A percentile compares a stretch with the other conserved stretches of the same genome.
Conservation (phyloP, 2,329 filamentous ascomycete genomes). For the Annulohypoxylon truncatum region DNA sequence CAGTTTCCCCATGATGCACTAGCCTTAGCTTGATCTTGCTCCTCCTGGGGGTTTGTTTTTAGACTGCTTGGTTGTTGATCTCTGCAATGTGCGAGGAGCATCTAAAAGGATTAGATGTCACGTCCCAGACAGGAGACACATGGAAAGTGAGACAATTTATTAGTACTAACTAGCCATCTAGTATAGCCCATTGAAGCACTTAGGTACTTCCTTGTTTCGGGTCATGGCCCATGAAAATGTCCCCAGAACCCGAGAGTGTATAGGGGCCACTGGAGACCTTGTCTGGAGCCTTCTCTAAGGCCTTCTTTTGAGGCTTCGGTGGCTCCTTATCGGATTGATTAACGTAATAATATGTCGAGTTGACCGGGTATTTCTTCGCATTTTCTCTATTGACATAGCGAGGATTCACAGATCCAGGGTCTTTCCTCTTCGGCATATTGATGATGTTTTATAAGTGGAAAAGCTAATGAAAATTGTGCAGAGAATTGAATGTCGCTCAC, state of each 20-base stretch:
- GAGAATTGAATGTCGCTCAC: too few species aligned
- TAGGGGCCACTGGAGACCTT: not conserved
- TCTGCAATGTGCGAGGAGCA: constrained; percentile 9
- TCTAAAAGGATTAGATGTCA: not conserved
- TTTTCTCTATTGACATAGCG: not conserved
- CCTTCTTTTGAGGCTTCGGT: not conserved
- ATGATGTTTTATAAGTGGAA: not conserved
- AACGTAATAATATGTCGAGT: not conserved
- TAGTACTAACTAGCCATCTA: too few species aligned
- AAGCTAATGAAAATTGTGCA: too few species aligned
- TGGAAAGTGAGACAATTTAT: too few species aligned
- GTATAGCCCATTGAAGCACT: not conserved
- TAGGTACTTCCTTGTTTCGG: not conserved
- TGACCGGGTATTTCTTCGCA: not conserved
- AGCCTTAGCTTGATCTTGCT: not conserved
- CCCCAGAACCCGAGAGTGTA: not conserved
- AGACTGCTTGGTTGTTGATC: constrained; percentile 25
- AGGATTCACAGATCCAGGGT: not conserved
- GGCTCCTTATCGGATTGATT: not conserved
- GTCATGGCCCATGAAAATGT: constrained; percentile 1
- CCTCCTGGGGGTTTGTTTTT: constrained; percentile 3
- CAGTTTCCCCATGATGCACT: not conserved
- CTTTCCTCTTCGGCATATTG: not conserved
- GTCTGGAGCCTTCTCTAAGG: not conserved
- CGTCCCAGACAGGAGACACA: not conserved